Base-by-base conservation (phyloP, 176 grass and related monocot genomes). In the Triticum monococcum region DNA sequence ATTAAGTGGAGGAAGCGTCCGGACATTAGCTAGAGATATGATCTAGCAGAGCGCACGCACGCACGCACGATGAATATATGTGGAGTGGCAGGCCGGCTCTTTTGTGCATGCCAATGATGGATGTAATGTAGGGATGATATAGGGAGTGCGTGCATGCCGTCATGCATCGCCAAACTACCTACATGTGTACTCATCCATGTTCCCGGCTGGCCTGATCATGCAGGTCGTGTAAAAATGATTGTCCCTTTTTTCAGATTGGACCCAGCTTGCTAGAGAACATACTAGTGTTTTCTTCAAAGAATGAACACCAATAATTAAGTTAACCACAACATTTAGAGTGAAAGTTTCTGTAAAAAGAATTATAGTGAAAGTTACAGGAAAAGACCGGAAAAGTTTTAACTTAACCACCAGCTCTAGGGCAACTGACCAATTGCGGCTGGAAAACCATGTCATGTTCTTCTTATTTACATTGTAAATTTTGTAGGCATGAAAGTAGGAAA, bases 41-140 rank as follows among this genome's bases (percentile, higher is more conserved):
- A 57, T 57, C 54, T 57, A 8, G 7, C 2, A 57, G 54, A 22
- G 54, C 3, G 68, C 68, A 7, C 13, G n/a, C 35, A 37, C 59
- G 13, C 79, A 30, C 78, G 60, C 78, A 35, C 41, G 43, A 52
- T 50, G 45, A 50, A 81, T 68, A 68, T 50, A 65, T 67, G 50
- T 79, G 41, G 64, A 81, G 43, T 63, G 13, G 25, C 11, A 2
- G 20, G 30, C 24, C 38, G 18, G 3, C 26, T 5, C 38, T 38
- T 66, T 66, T 50, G 60, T 85, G 83, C 73, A 78, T 57, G 43
- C 83, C 23, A 54, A 85, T 85, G 72, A 33, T 28, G 73, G 22
- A 35, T 38, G 67, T 25, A 36, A 32, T 36, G 67, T 26, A 40
- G 68, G 81, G 36, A 75, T 25, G 37, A 2, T 60, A 12, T 61